Percentiles rank a stretch among this genome's conserved stretches.
Evolutionary conservation across 257 asterid species (phyloP).

Genomic region (Solanum chiquidenum): DNA sequence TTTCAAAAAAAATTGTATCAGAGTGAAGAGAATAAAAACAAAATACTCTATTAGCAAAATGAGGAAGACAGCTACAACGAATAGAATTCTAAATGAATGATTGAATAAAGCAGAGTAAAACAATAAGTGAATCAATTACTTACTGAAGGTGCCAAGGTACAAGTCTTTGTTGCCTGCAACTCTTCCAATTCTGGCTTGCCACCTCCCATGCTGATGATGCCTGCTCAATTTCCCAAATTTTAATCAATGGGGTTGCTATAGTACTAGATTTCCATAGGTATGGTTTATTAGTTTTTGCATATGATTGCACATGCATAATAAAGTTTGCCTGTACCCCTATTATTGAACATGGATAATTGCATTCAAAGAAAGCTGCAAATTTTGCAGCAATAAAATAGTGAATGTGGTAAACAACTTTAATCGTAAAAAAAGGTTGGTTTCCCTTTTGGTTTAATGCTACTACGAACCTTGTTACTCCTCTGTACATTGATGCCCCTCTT

Average conservation of each 20-base stretch:
- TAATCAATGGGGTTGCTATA: background rate
- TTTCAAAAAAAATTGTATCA: background rate
- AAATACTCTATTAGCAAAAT: background rate
- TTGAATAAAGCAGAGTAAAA: background rate
- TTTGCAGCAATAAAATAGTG: background rate
- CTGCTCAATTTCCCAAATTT: slow-evolving; percentile 24
- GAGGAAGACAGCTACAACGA: background rate
- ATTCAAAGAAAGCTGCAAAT: slow-evolving; percentile 12
- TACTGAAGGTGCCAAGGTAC: slow-evolving; percentile 97
- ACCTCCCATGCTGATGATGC: slow-evolving; percentile 92
- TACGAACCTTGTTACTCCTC: slow-evolving; percentile 79
- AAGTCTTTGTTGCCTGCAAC: slow-evolving; percentile 97
- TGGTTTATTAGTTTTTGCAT: background rate
- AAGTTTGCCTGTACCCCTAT: slow-evolving; percentile 14
- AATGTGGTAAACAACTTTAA: background rate
- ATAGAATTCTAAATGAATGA: background rate
- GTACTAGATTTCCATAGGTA: slow-evolving; percentile 7
- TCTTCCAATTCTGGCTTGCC: slow-evolving; percentile 96
- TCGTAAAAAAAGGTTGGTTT: background rate
- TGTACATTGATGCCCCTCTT: slow-evolving; percentile 80
- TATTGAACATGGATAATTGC: slow-evolving; percentile 10
- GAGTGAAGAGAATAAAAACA: background rate
- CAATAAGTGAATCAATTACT: slow-evolving; percentile 13
- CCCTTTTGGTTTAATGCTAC: background rate
- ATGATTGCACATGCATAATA: slow-evolving; percentile 16